These are phyloP conservation scores for Bidens hawaiensis DNA, from an alignment of 140 eudicot genomes.

Conservation along the genomic window DNA sequence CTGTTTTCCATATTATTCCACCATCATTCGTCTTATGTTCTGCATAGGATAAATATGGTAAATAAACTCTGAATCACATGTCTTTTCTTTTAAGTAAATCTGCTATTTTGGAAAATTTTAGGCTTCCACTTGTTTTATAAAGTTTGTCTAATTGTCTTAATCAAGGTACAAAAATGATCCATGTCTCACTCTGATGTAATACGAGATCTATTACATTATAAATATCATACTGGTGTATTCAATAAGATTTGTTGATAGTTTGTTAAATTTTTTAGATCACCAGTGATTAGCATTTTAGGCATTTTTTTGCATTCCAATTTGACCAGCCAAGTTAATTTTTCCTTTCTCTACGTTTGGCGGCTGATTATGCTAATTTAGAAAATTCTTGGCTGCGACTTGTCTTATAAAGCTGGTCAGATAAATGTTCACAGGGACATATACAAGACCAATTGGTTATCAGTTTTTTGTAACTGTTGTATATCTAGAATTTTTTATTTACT, in stretches of 20 bases:
- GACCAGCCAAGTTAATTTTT: not conserved
- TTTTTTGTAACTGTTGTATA: conserved; percentile 3
- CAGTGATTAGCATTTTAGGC: not conserved
- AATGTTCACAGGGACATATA: too few relatives aligned
- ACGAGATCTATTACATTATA: conserved; percentile 2
- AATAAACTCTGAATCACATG: not conserved
- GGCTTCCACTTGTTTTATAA: not conserved
- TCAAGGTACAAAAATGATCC: not conserved
- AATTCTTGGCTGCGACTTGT: too few relatives aligned
- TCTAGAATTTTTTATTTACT: not conserved
- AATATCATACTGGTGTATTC: not conserved
- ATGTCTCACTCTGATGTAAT: not conserved
- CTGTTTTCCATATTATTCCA: not conserved
- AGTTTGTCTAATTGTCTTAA: not conserved
- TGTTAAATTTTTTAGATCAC: too few relatives aligned
- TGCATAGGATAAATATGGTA: not conserved
- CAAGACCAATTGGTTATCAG: too few relatives aligned
- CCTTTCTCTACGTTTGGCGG: not conserved
- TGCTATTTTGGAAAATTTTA: not conserved
- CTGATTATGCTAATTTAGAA: too few relatives aligned
- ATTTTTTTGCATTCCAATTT: not conserved
- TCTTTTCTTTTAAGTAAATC: not conserved
- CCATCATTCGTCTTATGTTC: not conserved
- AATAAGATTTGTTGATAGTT: too few relatives aligned
- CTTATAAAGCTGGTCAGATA: too few relatives aligned